Percentiles rank a stretch among this genome's conserved stretches.
These are phyloP conservation scores for Aspergillus sp. DNA, from an alignment of 2,329 filamentous ascomycete genomes.

Conservation along the genomic window DNA sequence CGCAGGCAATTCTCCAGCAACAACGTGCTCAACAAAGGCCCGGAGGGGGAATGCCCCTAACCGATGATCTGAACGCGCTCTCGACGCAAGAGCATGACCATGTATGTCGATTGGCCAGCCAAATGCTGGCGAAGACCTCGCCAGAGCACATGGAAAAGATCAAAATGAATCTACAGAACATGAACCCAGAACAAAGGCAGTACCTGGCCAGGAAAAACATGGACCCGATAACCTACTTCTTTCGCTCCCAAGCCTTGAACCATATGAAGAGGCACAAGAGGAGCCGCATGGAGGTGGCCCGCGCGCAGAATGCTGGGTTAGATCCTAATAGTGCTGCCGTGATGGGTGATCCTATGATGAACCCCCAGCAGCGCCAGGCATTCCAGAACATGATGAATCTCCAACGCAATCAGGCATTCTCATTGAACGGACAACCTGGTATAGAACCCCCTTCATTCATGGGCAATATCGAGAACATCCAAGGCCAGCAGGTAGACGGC, in stretches of 20 bases:
- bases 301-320: slow-evolving; percentile 18
- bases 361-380: slow-evolving; percentile 31
- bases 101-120: slow-evolving; percentile 38
- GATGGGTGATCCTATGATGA: slow-evolving; percentile 31
- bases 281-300: slow-evolving; percentile 22
- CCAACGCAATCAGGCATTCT: slow-evolving; percentile 28
- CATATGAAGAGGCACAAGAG: slow-evolving; percentile 30
- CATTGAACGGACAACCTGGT: slow-evolving; percentile 22
- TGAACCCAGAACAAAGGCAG: slow-evolving; percentile 40
- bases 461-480: slow-evolving; percentile 45
- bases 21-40: slow-evolving; percentile 25
- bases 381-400: slow-evolving; percentile 34
- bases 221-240: slow-evolving; percentile 43
- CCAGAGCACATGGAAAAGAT: slow-evolving; percentile 41
- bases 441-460: slow-evolving; percentile 31
- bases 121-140: slow-evolving; percentile 37
- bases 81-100: slow-evolving; percentile 34
- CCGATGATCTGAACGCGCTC: slow-evolving; percentile 28
- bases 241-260: slow-evolving; percentile 40
- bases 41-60: slow-evolving; percentile 15
- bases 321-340: slow-evolving; percentile 20
- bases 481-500: slow-evolving; percentile 54
- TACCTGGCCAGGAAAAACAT: slow-evolving; percentile 36
- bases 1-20: slow-evolving; percentile 16
- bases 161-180: slow-evolving; percentile 35